These are phyloP conservation scores for Tubosaeta brunneosetosa DNA, from an alignment of 768 basidiomycete species.

Conservation along the genomic window DNA sequence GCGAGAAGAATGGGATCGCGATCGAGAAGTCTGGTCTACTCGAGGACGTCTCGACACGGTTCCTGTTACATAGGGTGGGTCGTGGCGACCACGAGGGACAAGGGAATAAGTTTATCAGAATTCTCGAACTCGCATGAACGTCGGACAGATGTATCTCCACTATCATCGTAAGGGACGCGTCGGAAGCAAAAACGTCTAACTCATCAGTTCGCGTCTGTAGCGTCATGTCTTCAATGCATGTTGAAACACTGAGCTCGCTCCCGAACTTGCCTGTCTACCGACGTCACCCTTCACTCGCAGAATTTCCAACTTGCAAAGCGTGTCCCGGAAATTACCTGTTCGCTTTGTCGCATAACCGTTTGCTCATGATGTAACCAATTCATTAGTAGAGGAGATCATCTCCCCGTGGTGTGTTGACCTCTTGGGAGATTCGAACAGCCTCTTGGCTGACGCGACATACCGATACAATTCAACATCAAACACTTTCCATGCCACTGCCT, in stretches of 20 bases:
- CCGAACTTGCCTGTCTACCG: background rate
- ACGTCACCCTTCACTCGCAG: background rate
- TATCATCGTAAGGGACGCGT: background rate
- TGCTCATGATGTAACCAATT: background rate
- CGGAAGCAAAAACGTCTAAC: background rate
- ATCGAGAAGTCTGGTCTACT: slow-evolving; percentile 12
- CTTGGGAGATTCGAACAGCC: background rate
- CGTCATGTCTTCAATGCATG: background rate
- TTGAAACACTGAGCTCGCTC: background rate
- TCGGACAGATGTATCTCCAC: slow-evolving; percentile 12
- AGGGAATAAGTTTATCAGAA: slow-evolving; percentile 10
- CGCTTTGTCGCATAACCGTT: background rate
- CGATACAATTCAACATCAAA: background rate
- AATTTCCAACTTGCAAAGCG: background rate
- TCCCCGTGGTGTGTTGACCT: background rate
- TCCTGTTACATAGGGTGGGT: slow-evolving; percentile 9
- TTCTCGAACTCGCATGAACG: background rate
- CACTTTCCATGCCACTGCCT: background rate
- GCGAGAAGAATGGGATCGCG: background rate
- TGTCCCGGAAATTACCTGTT: background rate
- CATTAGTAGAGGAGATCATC: background rate
- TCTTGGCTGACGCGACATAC: background rate
- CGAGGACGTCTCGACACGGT: slow-evolving; percentile 16
- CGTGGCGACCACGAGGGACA: slow-evolving; percentile 9
- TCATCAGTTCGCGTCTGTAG: too few relatives aligned